Conservation (phyloP, 2,329 filamentous ascomycete species). For the Xylaria polymorpha region DNA sequence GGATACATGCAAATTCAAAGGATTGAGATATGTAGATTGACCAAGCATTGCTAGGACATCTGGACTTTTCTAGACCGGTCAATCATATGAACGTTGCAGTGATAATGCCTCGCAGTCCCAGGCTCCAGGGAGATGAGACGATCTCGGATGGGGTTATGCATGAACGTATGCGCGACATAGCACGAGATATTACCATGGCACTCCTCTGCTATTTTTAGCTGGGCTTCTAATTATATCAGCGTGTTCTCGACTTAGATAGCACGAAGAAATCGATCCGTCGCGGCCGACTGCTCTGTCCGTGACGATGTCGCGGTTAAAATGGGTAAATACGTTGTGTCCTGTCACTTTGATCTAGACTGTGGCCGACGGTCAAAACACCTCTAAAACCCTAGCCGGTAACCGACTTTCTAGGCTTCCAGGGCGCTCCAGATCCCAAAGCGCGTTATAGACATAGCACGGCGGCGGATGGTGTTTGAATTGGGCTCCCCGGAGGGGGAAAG, state of each 20-base stretch:
- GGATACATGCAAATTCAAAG: neutral
- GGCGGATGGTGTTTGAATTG: constrained; percentile 9
- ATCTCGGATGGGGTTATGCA: constrained; percentile 1
- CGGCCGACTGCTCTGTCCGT: constrained; percentile 2
- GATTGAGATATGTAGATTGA: neutral
- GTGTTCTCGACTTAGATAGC: constrained; percentile 17
- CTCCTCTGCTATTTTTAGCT: constrained; percentile 27
- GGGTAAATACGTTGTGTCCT: constrained; percentile 28
- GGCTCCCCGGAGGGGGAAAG: neutral
- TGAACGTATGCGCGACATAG: neutral
- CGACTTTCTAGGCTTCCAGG: constrained; percentile 6
- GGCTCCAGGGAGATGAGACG: neutral
- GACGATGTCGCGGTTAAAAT: constrained; percentile 30
- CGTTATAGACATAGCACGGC: neutral
- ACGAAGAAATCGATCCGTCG: constrained; percentile 1
- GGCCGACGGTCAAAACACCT: neutral
- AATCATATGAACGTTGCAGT: neutral
- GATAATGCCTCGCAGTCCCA: neutral
- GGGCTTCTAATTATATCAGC: constrained; percentile 22
- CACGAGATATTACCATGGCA: neutral
- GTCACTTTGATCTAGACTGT: constrained; percentile 25
- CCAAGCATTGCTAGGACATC: neutral
- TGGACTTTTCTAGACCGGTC: neutral
- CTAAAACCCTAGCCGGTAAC: neutral
- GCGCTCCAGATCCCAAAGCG: constrained; percentile 10